Conservation (phyloP, 768 basidiomycete genomes). For the Mycena galopus region DNA sequence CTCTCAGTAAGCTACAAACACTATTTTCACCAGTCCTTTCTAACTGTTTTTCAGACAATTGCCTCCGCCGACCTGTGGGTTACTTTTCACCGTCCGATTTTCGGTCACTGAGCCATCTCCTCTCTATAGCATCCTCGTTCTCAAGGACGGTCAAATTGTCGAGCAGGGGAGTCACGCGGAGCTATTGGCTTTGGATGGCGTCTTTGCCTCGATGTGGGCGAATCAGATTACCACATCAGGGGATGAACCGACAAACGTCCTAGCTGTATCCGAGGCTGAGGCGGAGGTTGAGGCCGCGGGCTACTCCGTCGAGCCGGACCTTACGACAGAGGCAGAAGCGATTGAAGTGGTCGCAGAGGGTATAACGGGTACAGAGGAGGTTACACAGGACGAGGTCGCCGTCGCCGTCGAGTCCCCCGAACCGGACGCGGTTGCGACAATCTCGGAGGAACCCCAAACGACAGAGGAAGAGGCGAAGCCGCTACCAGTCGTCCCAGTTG, state of each 20-base stretch:
- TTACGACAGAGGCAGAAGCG: slow-evolving; percentile 37
- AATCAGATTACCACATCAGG: slow-evolving; percentile 82
- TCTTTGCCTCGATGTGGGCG: slow-evolving; percentile 91
- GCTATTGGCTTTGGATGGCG: slow-evolving; percentile 75
- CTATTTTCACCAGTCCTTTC: slow-evolving; percentile 27
- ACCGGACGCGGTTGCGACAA: neutral
- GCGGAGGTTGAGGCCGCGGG: slow-evolving; percentile 53
- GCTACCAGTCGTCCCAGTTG: neutral
- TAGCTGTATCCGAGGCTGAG: slow-evolving; percentile 43
- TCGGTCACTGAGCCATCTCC: slow-evolving; percentile 18
- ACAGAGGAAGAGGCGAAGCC: neutral
- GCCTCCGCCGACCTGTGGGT: slow-evolving; percentile 74
- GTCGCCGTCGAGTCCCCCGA: slow-evolving; percentile 1
- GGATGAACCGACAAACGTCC: slow-evolving; percentile 53
- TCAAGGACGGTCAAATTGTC: slow-evolving; percentile 90
- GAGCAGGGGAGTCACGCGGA: slow-evolving; percentile 88
- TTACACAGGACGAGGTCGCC: slow-evolving; percentile 8
- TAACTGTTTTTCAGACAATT: slow-evolving; percentile 56
- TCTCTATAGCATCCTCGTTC: slow-evolving; percentile 81
- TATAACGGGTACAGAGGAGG: neutral
- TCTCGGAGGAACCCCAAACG: slow-evolving; percentile 6
- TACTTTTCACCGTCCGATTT: neutral
- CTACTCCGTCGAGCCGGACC: slow-evolving; percentile 55
- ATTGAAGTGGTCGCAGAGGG: slow-evolving; percentile 14
- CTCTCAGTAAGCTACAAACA: slow-evolving; percentile 65